phyloP scores from a whole-genome alignment of 441 rosid species.

The Gossypium davidsonii region DNA sequence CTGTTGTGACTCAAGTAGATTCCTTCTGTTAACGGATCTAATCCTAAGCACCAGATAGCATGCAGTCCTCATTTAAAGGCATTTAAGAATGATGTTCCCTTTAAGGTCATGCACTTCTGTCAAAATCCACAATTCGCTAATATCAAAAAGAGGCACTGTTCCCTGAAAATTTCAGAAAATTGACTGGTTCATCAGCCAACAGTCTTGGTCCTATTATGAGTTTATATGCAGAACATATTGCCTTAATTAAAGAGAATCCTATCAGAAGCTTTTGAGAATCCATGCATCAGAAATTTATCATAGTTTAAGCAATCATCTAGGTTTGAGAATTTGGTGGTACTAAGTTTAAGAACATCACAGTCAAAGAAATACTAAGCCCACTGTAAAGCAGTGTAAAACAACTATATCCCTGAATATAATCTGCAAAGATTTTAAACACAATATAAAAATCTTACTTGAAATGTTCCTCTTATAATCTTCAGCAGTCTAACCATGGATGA shows the following conservation, averaged over 20 bases:
- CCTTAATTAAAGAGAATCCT: slow-evolving; percentile 2
- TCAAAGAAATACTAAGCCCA: background rate
- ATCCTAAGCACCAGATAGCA: slow-evolving; percentile 16
- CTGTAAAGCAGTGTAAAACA: background rate
- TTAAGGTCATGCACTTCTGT: background rate
- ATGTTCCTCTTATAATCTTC: slow-evolving; percentile 79
- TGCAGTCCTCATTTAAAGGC: background rate
- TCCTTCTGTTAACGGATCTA: background rate
- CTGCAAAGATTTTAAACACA: background rate
- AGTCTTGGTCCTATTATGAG: background rate
- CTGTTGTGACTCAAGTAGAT: background rate
- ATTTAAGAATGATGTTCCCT: background rate
- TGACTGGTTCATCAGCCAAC: background rate
- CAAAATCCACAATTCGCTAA: background rate
- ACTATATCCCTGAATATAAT: background rate
- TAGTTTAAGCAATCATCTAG: background rate
- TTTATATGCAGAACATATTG: background rate
- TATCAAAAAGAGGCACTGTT: background rate
- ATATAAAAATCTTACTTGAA: slow-evolving; percentile 57
- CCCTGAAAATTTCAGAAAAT: background rate
- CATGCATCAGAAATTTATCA: background rate
- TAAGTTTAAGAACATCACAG: background rate
- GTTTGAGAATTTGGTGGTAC: background rate
- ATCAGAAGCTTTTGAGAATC: background rate
- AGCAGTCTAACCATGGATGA: slow-evolving; percentile 92